Evolutionary conservation across 257 asterid genomes (phyloP).

Genomic region (Mitragyna speciosa): DNA sequence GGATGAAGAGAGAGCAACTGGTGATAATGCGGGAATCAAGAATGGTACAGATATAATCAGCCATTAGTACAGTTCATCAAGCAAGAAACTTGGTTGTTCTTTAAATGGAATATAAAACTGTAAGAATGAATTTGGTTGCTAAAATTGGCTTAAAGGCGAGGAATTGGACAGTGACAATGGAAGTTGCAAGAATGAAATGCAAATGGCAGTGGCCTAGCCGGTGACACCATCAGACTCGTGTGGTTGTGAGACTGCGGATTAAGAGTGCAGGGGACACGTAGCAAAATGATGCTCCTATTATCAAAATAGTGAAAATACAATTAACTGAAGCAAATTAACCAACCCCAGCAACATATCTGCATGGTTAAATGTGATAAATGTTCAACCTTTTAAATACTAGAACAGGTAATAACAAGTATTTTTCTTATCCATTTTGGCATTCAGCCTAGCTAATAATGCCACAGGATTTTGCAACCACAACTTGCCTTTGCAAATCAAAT

Average conservation of each 20-base stretch:
- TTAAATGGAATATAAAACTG: too few relatives aligned
- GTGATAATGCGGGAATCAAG: slow-evolving; percentile 20
- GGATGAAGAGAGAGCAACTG: slow-evolving; percentile 33
- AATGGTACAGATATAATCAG: slow-evolving; percentile 24
- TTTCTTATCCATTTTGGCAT: neutral
- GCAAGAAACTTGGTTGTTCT: neutral
- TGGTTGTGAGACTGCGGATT: neutral
- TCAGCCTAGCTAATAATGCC: neutral
- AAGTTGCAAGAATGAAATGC: neutral
- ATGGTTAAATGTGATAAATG: too few relatives aligned
- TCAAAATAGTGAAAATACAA: neutral
- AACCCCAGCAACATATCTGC: neutral
- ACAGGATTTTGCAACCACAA: neutral
- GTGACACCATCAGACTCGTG: neutral
- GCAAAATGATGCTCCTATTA: neutral
- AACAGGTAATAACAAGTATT: too few relatives aligned
- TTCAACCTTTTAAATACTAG: too few relatives aligned
- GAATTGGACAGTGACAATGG: neutral
- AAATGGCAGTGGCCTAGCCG: neutral
- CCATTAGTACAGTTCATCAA: slow-evolving; percentile 21
- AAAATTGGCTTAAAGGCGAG: neutral
- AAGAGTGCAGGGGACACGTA: neutral
- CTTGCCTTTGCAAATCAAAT: neutral
- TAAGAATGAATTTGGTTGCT: neutral
- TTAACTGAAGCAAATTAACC: neutral